Base-by-base conservation (phyloP, 139 green algal species). In the Dunaliella primolecta region DNA sequence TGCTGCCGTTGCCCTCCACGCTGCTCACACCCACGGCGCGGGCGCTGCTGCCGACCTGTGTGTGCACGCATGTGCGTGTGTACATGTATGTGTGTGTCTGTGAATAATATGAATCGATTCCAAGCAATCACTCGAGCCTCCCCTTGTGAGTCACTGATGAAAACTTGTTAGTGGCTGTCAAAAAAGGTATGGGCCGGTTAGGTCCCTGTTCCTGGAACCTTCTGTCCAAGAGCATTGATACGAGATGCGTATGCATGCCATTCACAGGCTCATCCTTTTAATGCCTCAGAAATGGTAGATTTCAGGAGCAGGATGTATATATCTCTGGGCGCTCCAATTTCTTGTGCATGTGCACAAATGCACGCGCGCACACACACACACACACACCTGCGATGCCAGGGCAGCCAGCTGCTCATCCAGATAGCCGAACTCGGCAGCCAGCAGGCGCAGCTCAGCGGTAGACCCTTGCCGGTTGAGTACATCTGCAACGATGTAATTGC, bases 401-500 rank as follows among this genome's bases (percentile, higher is more conserved):
- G 80, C 82, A 0, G 84, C 72, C 70, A 98, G 89, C 90, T 96
- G 90, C 55, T 91, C 87, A 11, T 98, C 93, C 79, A 99, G 91
- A 72, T 96, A 85, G 0, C 86, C 83, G 80, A 96, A 99, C 87
- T 99, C 96, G 35, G 96, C 95, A 20, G 95, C 88, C 57, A 99
- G 90, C 83, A 99, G 90, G n/a, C 90, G 91, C 33, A 98, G 85
- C 92, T 98, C 96, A 25, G 94, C 90, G 55, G 89, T 94, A 71
- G 86, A 93, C 38, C 91, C 89, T 37, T 93, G 88, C 20, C 90
- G 88, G 1, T 33, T 72, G 7, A 94, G 83, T 31, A 88, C 46
- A 21, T 89, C 91, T 91, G 80, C 38, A 82, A 34, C 20, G 36
- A 32, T 75, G 23, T 75, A 23, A n/a, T 24, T 75, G 23, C 57